Base-by-base conservation (phyloP, 176 grass and related monocot species). In the Tillandsia fasciculata region DNA sequence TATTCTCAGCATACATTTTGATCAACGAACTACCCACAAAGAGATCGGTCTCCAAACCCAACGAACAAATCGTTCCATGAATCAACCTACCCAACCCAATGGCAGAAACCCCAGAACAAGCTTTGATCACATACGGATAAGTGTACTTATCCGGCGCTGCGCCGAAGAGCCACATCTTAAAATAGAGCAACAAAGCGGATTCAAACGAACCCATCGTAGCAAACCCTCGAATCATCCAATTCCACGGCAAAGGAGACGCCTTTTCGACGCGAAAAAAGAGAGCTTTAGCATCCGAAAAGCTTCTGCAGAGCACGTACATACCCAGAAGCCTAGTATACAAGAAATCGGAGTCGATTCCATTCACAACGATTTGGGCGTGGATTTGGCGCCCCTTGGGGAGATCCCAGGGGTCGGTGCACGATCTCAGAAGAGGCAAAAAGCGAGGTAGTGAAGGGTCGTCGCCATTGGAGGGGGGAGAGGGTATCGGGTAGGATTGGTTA, bases 141-240 rank as follows among this genome's bases (percentile, higher is more conserved):
- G 91, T 91, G 70, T 82, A 84, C 29, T 68, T 82, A 68, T 91
- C 92, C 0, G 85, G 85, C 10, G 70, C 71, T 3, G 69, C 76
- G 12, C 80, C 81, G 69, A 81, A 77, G 11, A 56, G 67, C 88
- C 85, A 89, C 92, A 96, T 96, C 75, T 96, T 91, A 48, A 89
- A 65, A 77, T 83, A 91, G 81, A 96, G 88, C 26, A 96, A 80
- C 15, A 87, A 59, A 14, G 88, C 83, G 26, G 78, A 9, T 22
- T 78, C 2, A 80, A 86, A 78, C 42, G 80, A 75, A 0, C 81
- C 85, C 4, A 79, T 74, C 76, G 76, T 80, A 2, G 87, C 81
- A 76, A 96, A 76, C 12, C 87, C 87, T 12, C 91, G 80, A 33
- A 96, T 88, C 77, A 96, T 63, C 91, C 91, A 96, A 90, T 91